Evolutionary conservation across 2,329 filamentous ascomycete genomes (phyloP).

Genomic region (Pyrenophora seminiperda): DNA sequence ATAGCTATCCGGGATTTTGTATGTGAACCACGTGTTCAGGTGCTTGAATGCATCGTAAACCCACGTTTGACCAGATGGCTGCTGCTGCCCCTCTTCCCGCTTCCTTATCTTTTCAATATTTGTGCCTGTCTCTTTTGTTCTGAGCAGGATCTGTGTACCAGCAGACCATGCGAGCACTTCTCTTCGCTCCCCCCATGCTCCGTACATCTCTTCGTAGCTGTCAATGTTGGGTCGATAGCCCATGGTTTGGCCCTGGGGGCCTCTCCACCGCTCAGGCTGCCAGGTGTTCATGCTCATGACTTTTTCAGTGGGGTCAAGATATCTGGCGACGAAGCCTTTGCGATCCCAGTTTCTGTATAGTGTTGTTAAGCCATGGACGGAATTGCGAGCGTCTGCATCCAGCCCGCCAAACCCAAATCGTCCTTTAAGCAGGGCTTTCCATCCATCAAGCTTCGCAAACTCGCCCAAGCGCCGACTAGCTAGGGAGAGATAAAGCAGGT

Average conservation of each 20-base stretch:
- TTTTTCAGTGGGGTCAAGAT: slow-evolving; percentile 53
- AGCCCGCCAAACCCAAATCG: slow-evolving; percentile 35
- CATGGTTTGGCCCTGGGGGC: slow-evolving; percentile 57
- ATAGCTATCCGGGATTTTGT: slow-evolving; percentile 56
- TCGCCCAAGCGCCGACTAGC: slow-evolving; percentile 28
- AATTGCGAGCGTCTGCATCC: slow-evolving; percentile 38
- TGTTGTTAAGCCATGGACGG: slow-evolving; percentile 61
- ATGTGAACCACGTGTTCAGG: slow-evolving; percentile 56
- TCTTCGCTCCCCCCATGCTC: slow-evolving; percentile 50
- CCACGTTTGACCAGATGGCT: slow-evolving; percentile 25
- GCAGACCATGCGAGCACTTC: slow-evolving; percentile 66
- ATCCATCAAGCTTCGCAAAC: slow-evolving; percentile 40
- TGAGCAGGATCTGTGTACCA: slow-evolving; percentile 61
- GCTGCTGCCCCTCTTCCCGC: slow-evolving; percentile 10
- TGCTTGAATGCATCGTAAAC: slow-evolving; percentile 42
- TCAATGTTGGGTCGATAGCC: slow-evolving; percentile 65
- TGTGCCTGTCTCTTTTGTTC: slow-evolving; percentile 53
- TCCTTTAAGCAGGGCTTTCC: slow-evolving; percentile 42
- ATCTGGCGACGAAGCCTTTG: slow-evolving; percentile 60
- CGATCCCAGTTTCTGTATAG: slow-evolving; percentile 63
- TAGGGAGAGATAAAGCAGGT: slow-evolving; percentile 34
- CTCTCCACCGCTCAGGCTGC: slow-evolving; percentile 47
- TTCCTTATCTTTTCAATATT: slow-evolving; percentile 29
- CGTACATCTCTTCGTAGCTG: slow-evolving; percentile 59
- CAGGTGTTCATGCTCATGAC: slow-evolving; percentile 46